phyloP scores from a whole-genome alignment of 2,329 filamentous ascomycete genomes.

The Pezicula carpinea region DNA sequence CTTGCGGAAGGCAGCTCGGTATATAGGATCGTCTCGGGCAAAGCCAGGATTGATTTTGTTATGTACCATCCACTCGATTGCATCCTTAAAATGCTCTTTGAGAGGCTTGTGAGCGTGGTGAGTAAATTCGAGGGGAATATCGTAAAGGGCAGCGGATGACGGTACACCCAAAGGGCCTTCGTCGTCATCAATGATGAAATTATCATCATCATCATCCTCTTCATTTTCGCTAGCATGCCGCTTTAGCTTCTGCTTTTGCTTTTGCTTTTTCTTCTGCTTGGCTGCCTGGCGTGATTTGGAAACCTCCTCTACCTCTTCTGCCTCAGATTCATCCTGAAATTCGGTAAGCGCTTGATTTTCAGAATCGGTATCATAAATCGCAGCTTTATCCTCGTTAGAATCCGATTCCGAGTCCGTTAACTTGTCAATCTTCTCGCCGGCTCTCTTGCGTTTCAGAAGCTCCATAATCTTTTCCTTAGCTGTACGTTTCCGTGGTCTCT shows the following conservation, averaged over 20 bases:
- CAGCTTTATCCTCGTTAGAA: constrained; percentile 13
- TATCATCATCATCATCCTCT: constrained; percentile 33
- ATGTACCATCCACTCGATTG: constrained; percentile 77
- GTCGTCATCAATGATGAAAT: constrained; percentile 60
- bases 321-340: constrained; percentile 48
- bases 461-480: constrained; percentile 37
- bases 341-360: constrained; percentile 39
- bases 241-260: constrained; percentile 3
- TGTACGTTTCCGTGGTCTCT: constrained; percentile 23
- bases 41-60: constrained; percentile 73
- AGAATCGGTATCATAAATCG: constrained; percentile 14
- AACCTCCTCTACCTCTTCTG: constrained; percentile 22
- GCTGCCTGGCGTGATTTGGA: constrained; percentile 3
- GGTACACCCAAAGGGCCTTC: constrained; percentile 52
- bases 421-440: constrained; percentile 34
- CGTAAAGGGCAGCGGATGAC: constrained; percentile 28
- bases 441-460: constrained; percentile 33
- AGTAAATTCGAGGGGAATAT: constrained; percentile 67
- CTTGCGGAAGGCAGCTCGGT: constrained; percentile 64
- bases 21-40: constrained; percentile 56
- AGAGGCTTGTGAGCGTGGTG: constrained; percentile 60
- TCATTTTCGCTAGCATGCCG: constrained; percentile 10
- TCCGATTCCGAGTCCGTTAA: constrained; percentile 32
- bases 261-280: constrained; percentile 3
- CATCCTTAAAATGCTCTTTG: constrained; percentile 68